Base-by-base conservation (phyloP, 2,329 filamentous ascomycete genomes). In the Fusarium sp. region DNA sequence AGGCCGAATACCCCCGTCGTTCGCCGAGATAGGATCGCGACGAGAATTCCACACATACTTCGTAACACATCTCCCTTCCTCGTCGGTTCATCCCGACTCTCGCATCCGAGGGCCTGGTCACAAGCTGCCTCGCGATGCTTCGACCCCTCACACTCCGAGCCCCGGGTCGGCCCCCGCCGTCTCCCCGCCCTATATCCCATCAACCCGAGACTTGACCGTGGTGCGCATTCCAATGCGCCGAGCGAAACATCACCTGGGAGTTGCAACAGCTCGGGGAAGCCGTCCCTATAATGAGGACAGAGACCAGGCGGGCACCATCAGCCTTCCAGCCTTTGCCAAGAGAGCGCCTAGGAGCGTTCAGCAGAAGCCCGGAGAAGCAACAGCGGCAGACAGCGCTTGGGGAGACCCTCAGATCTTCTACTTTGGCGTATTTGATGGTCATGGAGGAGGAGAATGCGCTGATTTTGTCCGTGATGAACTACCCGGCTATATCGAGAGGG, bases 401-500 rank as follows among this genome's bases (percentile, higher is more conserved):
- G 96, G 96, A 3, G 96, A 98, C 79, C 96, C 96, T 1, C 96
- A 98, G 80, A 92, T 98, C 36, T 99, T 99, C 83, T 99, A 98
- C 82, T 99, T 98, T 87, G 95, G 90, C 2, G 92, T 98, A 1
- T 99, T 98, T 79, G 96, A 99, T 82, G 96, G 96, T 4, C 96
- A 99, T 84, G 96, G 96, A 11, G 96, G 96, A 22, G 89, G 86
- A 22, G 93, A 98, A 81, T 98, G 96, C 82, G 95, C 94, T 68
- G 91, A 92, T 20, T 98, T 98, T 77, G 83, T 98, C 74, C 89
- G 92, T 66, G 94, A 98, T 69, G 90, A 93, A 79, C 84, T 99
- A 69, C 96, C 98, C 81, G 90, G 90, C 11, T 98, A 98, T 80
- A 91, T 99, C 38, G 96, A 99, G 82, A 89, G 94, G 74, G 90